Percentiles rank a stretch among this genome's conserved stretches.
Evolutionary conservation across 305 asterid genomes (phyloP).

Genomic region (Euphrasia arctica): DNA sequence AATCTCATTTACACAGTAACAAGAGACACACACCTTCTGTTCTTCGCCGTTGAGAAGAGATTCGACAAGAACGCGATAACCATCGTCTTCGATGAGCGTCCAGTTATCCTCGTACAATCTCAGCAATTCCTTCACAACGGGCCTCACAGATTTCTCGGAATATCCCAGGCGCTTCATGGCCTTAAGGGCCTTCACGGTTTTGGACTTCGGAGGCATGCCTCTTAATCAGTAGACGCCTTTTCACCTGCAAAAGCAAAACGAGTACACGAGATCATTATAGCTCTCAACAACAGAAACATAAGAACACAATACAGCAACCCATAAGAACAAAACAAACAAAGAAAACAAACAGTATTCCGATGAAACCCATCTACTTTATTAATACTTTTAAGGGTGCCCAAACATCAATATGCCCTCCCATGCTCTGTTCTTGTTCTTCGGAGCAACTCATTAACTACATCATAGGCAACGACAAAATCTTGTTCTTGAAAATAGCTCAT

Average conservation of each 20-base stretch:
- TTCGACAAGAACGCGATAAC: constrained; percentile 48
- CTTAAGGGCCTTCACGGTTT: constrained; percentile 34
- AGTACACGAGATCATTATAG: not conserved
- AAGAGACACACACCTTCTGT: constrained; percentile 38
- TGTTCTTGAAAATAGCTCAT: too few relatives aligned
- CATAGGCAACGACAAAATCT: too few relatives aligned
- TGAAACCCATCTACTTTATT: constrained; percentile 1
- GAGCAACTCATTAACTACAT: too few relatives aligned
- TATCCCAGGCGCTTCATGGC: constrained; percentile 53
- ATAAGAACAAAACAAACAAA: not conserved
- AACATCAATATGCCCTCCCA: not conserved
- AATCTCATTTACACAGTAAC: not conserved
- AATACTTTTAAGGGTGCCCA: not conserved
- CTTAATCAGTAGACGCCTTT: constrained; percentile 6
- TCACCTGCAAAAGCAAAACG: constrained; percentile 6
- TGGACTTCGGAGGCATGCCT: constrained; percentile 26
- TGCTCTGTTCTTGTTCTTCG: too few relatives aligned
- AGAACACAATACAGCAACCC: not conserved
- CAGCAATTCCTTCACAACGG: constrained; percentile 44
- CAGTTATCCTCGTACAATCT: constrained; percentile 42
- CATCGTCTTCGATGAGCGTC: constrained; percentile 55
- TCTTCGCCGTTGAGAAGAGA: constrained; percentile 46
- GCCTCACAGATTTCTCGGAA: constrained; percentile 31
- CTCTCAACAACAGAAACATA: not conserved
- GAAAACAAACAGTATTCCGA: not conserved